Percentiles rank a stretch among this genome's conserved stretches.
Conservation (phyloP, 441 rosid species). For the Melastoma candidum region DNA sequence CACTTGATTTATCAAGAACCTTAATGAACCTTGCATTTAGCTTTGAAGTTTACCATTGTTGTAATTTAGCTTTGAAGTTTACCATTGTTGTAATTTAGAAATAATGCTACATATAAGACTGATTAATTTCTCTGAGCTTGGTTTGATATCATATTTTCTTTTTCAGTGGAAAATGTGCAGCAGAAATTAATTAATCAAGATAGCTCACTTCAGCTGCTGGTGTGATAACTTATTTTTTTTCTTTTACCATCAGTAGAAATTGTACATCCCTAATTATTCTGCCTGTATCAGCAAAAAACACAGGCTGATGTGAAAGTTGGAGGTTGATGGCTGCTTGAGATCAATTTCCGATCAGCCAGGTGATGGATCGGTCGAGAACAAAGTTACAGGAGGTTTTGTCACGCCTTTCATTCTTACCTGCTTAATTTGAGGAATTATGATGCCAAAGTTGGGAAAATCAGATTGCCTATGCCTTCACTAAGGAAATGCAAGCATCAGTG, state of each 20-base stretch:
- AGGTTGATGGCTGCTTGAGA: slow-evolving; percentile 48
- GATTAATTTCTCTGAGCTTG: neutral
- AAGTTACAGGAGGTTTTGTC: slow-evolving; percentile 35
- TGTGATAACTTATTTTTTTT: slow-evolving; percentile 21
- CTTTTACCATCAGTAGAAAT: neutral
- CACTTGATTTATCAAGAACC: too few relatives aligned
- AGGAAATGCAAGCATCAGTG: slow-evolving; percentile 47
- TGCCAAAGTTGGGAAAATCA: slow-evolving; percentile 38
- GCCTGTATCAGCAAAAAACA: slow-evolving; percentile 46
- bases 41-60: too few relatives aligned
- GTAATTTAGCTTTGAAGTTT: too few relatives aligned
- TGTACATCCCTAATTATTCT: slow-evolving; percentile 15
- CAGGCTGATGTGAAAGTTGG: slow-evolving; percentile 51
- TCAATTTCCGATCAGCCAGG: slow-evolving; percentile 44
- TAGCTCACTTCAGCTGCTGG: slow-evolving; percentile 58
- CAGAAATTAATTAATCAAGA: slow-evolving; percentile 62
- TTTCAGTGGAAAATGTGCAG: slow-evolving; percentile 65
- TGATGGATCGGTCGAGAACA: slow-evolving; percentile 38
- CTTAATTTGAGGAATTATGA: slow-evolving; percentile 41
- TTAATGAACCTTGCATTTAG: too few relatives aligned
- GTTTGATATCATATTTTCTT: slow-evolving; percentile 5
- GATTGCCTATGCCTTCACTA: slow-evolving; percentile 34
- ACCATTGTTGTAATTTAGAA: too few relatives aligned
- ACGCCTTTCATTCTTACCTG: slow-evolving; percentile 43
- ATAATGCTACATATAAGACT: too few relatives aligned